Evolutionary conservation across 2,329 filamentous ascomycete species (phyloP).

Genomic region (Coniella lustricola): DNA sequence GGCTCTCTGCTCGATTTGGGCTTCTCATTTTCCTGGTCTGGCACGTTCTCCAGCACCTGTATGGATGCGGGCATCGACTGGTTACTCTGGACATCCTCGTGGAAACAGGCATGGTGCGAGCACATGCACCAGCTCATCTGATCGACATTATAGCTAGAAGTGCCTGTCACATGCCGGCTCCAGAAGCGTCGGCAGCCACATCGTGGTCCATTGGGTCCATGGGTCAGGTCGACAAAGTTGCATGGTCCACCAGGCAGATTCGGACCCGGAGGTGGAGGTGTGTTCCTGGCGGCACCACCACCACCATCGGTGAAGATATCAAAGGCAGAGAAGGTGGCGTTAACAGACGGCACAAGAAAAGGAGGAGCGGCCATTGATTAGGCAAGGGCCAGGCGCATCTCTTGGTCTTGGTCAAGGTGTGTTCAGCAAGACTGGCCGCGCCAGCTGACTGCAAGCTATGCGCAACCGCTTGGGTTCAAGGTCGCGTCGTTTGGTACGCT

Average conservation of each 20-base stretch:
- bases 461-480: not conserved
- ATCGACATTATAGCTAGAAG: constrained; percentile 28
- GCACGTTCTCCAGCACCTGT: constrained; percentile 13
- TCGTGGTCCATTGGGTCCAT: constrained; percentile 43
- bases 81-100: constrained; percentile 39
- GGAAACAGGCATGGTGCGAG: constrained; percentile 55
- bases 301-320: constrained; percentile 47
- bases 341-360: constrained; percentile 35
- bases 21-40: constrained; percentile 45
- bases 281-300: constrained; percentile 19
- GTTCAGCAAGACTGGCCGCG: constrained; percentile 15
- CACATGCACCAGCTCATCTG: constrained; percentile 54
- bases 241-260: constrained; percentile 46
- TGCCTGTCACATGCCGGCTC: constrained; percentile 34
- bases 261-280: constrained; percentile 18
- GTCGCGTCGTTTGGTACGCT: not conserved
- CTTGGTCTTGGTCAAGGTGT: constrained; percentile 19
- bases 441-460: not conserved
- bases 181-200: constrained; percentile 58
- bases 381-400: constrained; percentile 24
- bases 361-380: constrained; percentile 46
- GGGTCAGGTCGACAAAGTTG: constrained; percentile 49
- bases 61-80: constrained; percentile 16
- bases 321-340: constrained; percentile 40
- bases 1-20: constrained; percentile 42